These are phyloP conservation scores for Juncus effusus DNA, from an alignment of 176 grass and related monocot genomes.

Conservation along the genomic window DNA sequence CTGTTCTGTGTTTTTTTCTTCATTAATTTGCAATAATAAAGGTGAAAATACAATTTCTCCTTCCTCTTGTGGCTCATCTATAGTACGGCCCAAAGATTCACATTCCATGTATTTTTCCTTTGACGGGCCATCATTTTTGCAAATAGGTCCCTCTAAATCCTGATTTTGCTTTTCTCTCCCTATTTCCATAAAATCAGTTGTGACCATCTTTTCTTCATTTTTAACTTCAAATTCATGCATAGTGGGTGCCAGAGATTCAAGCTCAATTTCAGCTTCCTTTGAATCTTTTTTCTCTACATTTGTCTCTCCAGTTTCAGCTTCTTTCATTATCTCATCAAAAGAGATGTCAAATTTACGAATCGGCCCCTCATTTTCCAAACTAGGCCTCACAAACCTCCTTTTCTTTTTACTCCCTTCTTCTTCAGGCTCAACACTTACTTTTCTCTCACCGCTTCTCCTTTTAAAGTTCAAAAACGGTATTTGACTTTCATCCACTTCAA, in stretches of 20 bases:
- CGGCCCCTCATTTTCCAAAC: slow-evolving; percentile 25
- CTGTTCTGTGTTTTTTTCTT: too few species aligned
- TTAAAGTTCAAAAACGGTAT: slow-evolving; percentile 61
- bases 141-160: slow-evolving; percentile 2
- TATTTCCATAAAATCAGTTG: background rate
- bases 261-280: too few species aligned
- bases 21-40: too few species aligned
- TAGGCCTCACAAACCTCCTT: slow-evolving; percentile 63
- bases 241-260: background rate
- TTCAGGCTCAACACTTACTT: slow-evolving; percentile 16
- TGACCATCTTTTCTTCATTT: slow-evolving; percentile 4
- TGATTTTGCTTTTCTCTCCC: background rate
- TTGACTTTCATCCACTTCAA: too few species aligned
- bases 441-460: slow-evolving; percentile 33
- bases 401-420: slow-evolving; percentile 31
- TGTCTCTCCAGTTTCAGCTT: background rate
- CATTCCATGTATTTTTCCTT: too few species aligned
- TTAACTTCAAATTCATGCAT: background rate
- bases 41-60: too few species aligned
- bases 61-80: too few species aligned
- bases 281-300: too few species aligned
- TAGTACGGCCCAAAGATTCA: too few species aligned
- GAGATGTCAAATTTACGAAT: background rate
- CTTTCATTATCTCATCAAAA: background rate
- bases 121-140: background rate